Percentiles rank a stretch among this genome's conserved stretches.
These are phyloP conservation scores for Posidonia oceanica DNA, from an alignment of 116 monocot genomes.

Conservation along the genomic window DNA sequence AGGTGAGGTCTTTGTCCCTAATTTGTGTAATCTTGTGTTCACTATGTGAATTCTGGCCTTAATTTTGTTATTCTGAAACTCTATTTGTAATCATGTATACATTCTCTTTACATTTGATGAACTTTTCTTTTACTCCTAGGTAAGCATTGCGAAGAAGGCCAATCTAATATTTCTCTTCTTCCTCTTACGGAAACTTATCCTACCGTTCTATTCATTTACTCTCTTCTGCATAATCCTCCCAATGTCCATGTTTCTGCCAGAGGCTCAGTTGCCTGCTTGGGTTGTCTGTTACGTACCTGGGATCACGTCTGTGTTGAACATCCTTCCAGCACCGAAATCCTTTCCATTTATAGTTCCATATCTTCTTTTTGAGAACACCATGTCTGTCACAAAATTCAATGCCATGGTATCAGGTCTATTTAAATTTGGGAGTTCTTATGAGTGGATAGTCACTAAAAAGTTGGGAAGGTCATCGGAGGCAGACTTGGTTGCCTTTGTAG, in stretches of 20 bases:
- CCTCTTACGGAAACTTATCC: conserved; percentile 57
- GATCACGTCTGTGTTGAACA: conserved; percentile 49
- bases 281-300: conserved; percentile 68
- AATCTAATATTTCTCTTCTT: conserved; percentile 69
- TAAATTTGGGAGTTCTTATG: conserved; percentile 60
- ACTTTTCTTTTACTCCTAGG: conserved; percentile 15
- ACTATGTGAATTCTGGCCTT: too few relatives aligned
- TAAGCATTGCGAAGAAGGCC: conserved; percentile 39
- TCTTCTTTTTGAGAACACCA: conserved; percentile 72
- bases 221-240: conserved; percentile 74
- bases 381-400: conserved; percentile 72
- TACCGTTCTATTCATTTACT: conserved; percentile 68
- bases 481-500: conserved; percentile 39
- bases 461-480: conserved; percentile 55
- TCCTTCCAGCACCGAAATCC: conserved; percentile 52
- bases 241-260: conserved; percentile 67
- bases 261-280: conserved; percentile 62
- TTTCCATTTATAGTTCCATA: conserved; percentile 65
- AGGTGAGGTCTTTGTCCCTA: conserved; percentile 14
- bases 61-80: background rate
- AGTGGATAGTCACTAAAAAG: conserved; percentile 66
- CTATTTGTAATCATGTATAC: background rate
- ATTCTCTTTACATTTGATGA: background rate
- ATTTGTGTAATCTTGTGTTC: background rate
- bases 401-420: conserved; percentile 59